These are phyloP conservation scores for Bertia moriformis DNA, from an alignment of 2,329 filamentous ascomycete species.

Conservation along the genomic window DNA sequence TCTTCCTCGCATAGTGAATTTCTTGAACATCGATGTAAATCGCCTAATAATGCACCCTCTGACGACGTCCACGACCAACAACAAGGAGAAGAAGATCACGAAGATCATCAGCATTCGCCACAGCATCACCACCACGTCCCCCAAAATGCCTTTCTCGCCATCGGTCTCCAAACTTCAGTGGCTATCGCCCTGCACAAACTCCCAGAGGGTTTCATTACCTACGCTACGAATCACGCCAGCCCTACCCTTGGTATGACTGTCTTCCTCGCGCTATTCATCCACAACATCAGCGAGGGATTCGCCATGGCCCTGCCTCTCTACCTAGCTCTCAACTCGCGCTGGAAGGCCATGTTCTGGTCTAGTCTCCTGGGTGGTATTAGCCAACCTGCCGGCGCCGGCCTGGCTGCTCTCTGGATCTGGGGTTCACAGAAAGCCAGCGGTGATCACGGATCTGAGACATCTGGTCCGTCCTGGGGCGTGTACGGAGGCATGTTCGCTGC, in stretches of 20 bases:
- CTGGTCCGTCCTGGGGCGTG: constrained; percentile 29
- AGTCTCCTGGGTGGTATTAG: constrained; percentile 71
- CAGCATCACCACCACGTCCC: constrained; percentile 87
- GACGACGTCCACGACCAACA: not conserved
- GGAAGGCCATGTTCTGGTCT: constrained; percentile 72
- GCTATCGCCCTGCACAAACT: constrained; percentile 95
- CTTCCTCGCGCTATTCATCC: constrained; percentile 89
- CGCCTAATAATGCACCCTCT: not conserved
- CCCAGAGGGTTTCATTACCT: constrained; percentile 77
- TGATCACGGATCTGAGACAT: constrained; percentile 28
- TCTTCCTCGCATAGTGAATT: not conserved
- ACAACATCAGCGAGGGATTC: constrained; percentile 96
- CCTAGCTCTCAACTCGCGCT: constrained; percentile 69
- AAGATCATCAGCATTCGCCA: not conserved
- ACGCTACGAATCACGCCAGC: constrained; percentile 92
- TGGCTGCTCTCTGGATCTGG: constrained; percentile 74
- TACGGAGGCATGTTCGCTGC: constrained; percentile 76
- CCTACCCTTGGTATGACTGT: constrained; percentile 77
- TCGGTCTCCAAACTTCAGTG: constrained; percentile 88
- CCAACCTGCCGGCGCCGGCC: constrained; percentile 71
- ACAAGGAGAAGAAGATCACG: not conserved
- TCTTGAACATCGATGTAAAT: too few relatives aligned
- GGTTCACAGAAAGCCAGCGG: constrained; percentile 35
- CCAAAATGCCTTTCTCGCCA: constrained; percentile 80
- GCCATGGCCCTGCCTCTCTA: constrained; percentile 86